Evolutionary conservation across 2,329 filamentous ascomycete genomes (phyloP), one percentile per base, ranked within the genome.

Genomic region (Botryotinia globosa): DNA sequence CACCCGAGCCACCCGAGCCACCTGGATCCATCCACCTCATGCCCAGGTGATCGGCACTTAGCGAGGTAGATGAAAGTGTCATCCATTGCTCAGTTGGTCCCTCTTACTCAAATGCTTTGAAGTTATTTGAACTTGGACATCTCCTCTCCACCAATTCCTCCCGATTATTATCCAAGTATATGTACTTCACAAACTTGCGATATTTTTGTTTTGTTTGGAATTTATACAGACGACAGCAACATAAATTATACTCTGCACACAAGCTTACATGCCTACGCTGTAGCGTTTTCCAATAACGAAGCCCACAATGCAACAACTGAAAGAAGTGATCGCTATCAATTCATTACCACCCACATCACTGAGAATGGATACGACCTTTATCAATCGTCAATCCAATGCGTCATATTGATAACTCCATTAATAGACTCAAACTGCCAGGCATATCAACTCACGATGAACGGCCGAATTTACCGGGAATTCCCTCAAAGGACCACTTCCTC

Each of bases 221-320:
- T n/a, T 39, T 37, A 39, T 39, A 18, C 64, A 54, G 45, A n/a
- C 25, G 45, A n/a, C 25, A 8, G 16, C 64, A 34, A 66, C 45
- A 37, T 44, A 29, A n/a, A 5, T 34, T 34, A 29, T n/a, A n/a
- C 37, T 29, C 18, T 48, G 20, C 45, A 59, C n/a, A 62, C 29
- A 34, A 10, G 22, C 56, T 20, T 63, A 44, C 16, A 32, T 42
- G 45, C n/a, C 3, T 66, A 66, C 37, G 64, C 20, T 12, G n/a
- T 18, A 54, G 22, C 34, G 12, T 25, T 65, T 54, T 34, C n/a
- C 64, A 14, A 66, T 16, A 54, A 1, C 45, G 44, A 71, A 64
- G 69, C 69, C 45, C 48, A 63, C 45, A 29, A 71, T 65, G 58
- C 69, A 29, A 51, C 32, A 56, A 56, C n/a, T 29, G n/a, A 44